These are phyloP conservation scores for Gossypium davidsonii DNA, from an alignment of 441 rosid species.

Conservation along the genomic window DNA sequence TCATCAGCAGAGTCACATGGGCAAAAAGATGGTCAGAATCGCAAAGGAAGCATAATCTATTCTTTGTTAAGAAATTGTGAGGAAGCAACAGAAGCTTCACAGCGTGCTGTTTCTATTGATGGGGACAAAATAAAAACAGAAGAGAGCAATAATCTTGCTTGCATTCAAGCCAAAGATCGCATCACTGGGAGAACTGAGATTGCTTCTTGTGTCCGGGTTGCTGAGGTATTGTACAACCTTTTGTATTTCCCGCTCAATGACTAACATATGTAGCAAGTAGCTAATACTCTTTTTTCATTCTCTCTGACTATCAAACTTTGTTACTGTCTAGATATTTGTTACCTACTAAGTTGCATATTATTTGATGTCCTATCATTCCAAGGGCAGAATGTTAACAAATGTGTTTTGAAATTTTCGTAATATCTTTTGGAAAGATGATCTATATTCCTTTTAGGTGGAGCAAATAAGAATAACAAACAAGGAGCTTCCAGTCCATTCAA, in stretches of 20 bases:
- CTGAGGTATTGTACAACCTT: constrained; percentile 56
- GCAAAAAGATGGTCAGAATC: constrained; percentile 54
- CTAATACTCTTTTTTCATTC: neutral
- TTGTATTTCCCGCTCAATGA: constrained; percentile 1
- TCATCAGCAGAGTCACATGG: constrained; percentile 44
- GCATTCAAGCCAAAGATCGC: constrained; percentile 89
- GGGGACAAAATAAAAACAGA: constrained; percentile 66
- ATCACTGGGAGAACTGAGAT: constrained; percentile 73
- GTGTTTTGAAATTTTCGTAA: neutral
- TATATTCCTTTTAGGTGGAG: constrained; percentile 54
- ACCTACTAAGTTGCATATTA: neutral
- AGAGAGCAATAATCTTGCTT: constrained; percentile 63
- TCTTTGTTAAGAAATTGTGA: constrained; percentile 57
- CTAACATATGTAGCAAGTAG: neutral
- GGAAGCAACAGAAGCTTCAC: constrained; percentile 45
- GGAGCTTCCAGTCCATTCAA: constrained; percentile 39
- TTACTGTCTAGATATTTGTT: neutral
- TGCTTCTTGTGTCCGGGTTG: constrained; percentile 87
- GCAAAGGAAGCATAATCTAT: constrained; percentile 58
- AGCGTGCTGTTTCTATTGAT: constrained; percentile 48
- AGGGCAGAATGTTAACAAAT: neutral
- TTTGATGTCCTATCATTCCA: neutral
- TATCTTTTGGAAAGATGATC: neutral
- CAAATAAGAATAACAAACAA: constrained; percentile 67
- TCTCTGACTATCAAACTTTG: neutral